Evolutionary conservation across 2,329 filamentous ascomycete genomes (phyloP), one percentile per base, ranked within the genome.

Genomic region (Alternaria atra): DNA sequence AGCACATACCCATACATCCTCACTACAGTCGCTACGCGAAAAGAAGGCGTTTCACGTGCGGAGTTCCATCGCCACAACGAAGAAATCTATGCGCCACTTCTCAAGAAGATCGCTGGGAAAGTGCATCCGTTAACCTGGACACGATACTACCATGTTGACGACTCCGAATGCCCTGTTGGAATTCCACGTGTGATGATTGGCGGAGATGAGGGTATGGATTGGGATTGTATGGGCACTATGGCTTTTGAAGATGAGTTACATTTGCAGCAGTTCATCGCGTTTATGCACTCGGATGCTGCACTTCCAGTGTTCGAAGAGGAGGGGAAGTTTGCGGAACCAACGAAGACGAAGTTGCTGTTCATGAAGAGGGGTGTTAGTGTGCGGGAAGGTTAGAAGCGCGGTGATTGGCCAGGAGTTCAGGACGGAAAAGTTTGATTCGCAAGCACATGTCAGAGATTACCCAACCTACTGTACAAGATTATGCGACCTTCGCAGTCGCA

Each of bases 211-310:
- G 56, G 54, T n/a, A 39, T 69, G 23, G 66, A 67, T n/a, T 69
- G 65, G 65, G 66, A 69, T 30, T 67, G 65, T 20, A 66, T 64
- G 20, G 60, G 66, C 23, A 61, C 62, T 12, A 69, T 69, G 66
- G 57, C 62, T 10, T 69, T 69, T 32, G 61, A 35, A 12, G 66
- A 69, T n/a, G 65, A 69, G 29, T 34, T 69, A 46, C 66, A 69
- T 29, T 63, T 44, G 44, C 66, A 69, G 55, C 66, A 67, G n/a
- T 69, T 69, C 29, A 64, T 69, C 25, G 60, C 66, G 0, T 66
- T 69, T 40, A 66, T 69, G 57, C 53, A 69, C n/a, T 63, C 57
- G 15, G 63, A 69, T 5, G 44, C n/a, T 8, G 65, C 58, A n/a
- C 32, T 55, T 4, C 47, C 55, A 2, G 39, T 66, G 1, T 13